These are phyloP conservation scores for Aureobasidium sp. DNA, from an alignment of 2,329 filamentous ascomycete species.

Conservation along the genomic window DNA sequence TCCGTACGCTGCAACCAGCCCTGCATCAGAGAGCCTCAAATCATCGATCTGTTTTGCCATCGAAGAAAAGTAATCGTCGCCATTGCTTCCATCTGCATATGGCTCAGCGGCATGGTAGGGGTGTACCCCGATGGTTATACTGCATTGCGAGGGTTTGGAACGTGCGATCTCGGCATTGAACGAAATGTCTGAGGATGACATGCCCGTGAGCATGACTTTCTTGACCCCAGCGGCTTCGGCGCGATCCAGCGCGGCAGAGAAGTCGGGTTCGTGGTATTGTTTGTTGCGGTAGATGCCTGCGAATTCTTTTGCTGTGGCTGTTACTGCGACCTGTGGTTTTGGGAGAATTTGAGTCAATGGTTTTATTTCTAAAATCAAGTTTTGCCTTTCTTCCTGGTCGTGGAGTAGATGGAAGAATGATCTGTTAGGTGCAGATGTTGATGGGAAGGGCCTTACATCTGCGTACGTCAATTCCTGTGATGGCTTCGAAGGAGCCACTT, in stretches of 20 bases:
- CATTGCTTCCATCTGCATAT: slow-evolving; percentile 21
- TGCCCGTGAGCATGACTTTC: slow-evolving; percentile 30
- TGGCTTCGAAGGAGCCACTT: neutral
- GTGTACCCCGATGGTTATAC: slow-evolving; percentile 42
- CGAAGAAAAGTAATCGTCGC: slow-evolving; percentile 21
- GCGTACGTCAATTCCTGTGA: neutral
- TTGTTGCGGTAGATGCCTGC: slow-evolving; percentile 44
- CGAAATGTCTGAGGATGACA: slow-evolving; percentile 35
- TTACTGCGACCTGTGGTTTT: slow-evolving; percentile 28
- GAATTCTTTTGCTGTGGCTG: slow-evolving; percentile 34
- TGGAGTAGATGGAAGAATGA: neutral
- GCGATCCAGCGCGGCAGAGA: slow-evolving; percentile 35
- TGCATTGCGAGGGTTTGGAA: slow-evolving; percentile 26
- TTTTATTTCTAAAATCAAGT: too few species aligned
- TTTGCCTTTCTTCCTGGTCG: too few species aligned
- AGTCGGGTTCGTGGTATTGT: slow-evolving; percentile 40
- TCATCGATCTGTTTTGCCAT: slow-evolving; percentile 21
- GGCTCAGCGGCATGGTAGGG: slow-evolving; percentile 43
- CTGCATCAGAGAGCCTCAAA: slow-evolving; percentile 16
- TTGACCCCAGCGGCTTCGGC: slow-evolving; percentile 34
- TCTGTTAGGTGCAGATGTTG: too few species aligned
- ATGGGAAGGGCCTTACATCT: neutral
- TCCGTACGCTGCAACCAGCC: slow-evolving; percentile 37
- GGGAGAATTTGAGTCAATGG: neutral
- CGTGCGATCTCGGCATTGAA: slow-evolving; percentile 21